Base-by-base conservation (phyloP, 495 filamentous ascomycete species). In the Rusavskia elegans region DNA sequence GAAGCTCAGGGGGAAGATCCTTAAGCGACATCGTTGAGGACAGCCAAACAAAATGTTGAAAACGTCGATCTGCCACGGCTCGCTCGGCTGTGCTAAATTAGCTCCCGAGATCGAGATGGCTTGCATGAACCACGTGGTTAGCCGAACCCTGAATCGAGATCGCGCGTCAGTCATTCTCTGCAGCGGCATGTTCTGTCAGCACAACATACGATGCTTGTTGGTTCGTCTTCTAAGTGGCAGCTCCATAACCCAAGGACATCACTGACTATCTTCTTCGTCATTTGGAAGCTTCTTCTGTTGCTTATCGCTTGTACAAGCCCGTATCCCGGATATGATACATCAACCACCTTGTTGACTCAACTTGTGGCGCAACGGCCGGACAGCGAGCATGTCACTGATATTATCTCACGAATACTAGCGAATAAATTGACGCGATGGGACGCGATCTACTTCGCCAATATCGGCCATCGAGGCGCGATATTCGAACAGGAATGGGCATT, bases 401-500 rank as follows among this genome's bases (percentile, higher is more conserved):
- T 8, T 1, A 8, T 46, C 7, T 29, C 16, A 11, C 19, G 14
- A 16, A 3, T 23, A 16, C 44, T 46, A 6, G 44, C 23, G 17
- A 55, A 64, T 52, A 81, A 79, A 49, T 72, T 95, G 38, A 79
- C 81, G 0, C 76, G 90, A 66, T 98, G 92, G 92, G 92, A 98
- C 61, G 82, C 85, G 36, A 81, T 98, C 50, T 97, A 95, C 63
- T 97, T 85, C 59, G 68, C 82, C 35, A 76, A 80, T 51, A 64
- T 71, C 42, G 81, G 87, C 0, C 69, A 74, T 51, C 70, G 80
- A 32, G 89, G 87, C 21, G 88, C 96, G 55, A 48, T 81, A 10
- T 89, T 83, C 66, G 92, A 98, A 67, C 93, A 98, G 67, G 88
- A 96, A 67, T 97, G 89, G 89, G 92, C 93, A 1, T 98, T 95